Evolutionary conservation across 139 green algal species (phyloP).

Genomic region (Mesotaenium endlicherianum): DNA sequence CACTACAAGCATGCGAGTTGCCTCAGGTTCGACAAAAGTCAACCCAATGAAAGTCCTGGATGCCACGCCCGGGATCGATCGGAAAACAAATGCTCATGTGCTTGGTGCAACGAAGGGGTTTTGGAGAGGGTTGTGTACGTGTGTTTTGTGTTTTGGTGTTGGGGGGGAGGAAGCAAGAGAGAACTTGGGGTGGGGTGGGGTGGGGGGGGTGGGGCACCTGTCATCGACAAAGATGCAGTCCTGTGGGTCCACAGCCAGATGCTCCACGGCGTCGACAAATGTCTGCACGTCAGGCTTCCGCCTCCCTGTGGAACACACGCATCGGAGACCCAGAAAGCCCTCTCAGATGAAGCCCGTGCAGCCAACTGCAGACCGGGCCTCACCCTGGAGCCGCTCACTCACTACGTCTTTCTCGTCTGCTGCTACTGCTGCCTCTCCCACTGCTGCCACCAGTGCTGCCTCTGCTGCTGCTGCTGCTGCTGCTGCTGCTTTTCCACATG

Average conservation of each 20-base stretch:
- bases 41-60: no score
- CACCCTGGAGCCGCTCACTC: not conserved
- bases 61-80: no score
- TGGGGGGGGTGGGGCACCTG: slow-evolving; percentile 2
- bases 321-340: no score
- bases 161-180: not conserved
- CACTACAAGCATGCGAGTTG: no score
- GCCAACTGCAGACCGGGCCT: not conserved
- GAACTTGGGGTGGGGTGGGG: not conserved
- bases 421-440: not conserved
- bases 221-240: slow-evolving; percentile 48
- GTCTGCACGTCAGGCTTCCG: slow-evolving; percentile 18
- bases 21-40: no score
- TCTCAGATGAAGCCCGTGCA: no score
- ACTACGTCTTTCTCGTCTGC: not conserved
- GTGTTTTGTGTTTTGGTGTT: no score
- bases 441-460: not conserved
- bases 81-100: no score
- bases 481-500: no score
- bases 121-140: no score
- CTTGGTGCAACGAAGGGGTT: no score
- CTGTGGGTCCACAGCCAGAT: not conserved
- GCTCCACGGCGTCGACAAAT: not conserved
- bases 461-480: no score
- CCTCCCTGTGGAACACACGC: slow-evolving; percentile 16